Evolutionary conservation across 768 basidiomycete genomes (phyloP).

Genomic region (Leccinum longicurvipes): DNA sequence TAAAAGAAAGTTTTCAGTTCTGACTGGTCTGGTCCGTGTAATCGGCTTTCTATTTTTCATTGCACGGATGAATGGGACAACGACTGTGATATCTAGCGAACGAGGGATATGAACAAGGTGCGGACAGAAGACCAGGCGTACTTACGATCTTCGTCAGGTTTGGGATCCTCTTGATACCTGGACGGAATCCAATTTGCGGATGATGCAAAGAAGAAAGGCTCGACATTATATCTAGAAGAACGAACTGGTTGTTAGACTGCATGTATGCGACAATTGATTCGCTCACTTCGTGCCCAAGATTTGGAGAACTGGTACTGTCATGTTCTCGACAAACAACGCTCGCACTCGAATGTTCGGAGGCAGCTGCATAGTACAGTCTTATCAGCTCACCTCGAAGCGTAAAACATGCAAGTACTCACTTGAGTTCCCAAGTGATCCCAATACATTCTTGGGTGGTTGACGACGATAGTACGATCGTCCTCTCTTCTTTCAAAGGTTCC

Average conservation of each 20-base stretch:
- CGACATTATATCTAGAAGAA: slow-evolving; percentile 46
- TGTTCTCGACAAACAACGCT: slow-evolving; percentile 49
- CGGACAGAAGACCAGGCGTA: slow-evolving; percentile 27
- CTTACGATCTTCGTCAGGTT: slow-evolving; percentile 48
- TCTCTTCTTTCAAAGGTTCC: slow-evolving; percentile 17
- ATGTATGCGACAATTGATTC: background rate
- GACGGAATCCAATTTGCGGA: slow-evolving; percentile 67
- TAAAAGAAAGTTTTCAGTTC: slow-evolving; percentile 3
- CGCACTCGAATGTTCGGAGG: slow-evolving; percentile 41
- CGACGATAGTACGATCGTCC: background rate
- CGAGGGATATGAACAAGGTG: background rate
- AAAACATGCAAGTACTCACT: slow-evolving; percentile 29
- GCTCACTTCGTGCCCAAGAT: slow-evolving; percentile 56
- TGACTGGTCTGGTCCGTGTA: slow-evolving; percentile 8
- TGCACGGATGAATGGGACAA: slow-evolving; percentile 49
- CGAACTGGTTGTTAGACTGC: background rate
- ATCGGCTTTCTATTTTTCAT: slow-evolving; percentile 32
- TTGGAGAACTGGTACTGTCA: slow-evolving; percentile 49
- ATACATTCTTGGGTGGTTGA: slow-evolving; percentile 25
- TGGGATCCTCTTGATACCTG: slow-evolving; percentile 54
- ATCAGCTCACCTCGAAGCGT: background rate
- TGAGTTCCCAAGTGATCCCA: slow-evolving; percentile 28
- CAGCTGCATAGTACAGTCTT: slow-evolving; percentile 6
- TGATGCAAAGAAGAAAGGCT: slow-evolving; percentile 65
- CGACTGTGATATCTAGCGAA: slow-evolving; percentile 52